phyloP scores from a whole-genome alignment of 202 grass and related monocot species.

The Digitaria exilis region DNA sequence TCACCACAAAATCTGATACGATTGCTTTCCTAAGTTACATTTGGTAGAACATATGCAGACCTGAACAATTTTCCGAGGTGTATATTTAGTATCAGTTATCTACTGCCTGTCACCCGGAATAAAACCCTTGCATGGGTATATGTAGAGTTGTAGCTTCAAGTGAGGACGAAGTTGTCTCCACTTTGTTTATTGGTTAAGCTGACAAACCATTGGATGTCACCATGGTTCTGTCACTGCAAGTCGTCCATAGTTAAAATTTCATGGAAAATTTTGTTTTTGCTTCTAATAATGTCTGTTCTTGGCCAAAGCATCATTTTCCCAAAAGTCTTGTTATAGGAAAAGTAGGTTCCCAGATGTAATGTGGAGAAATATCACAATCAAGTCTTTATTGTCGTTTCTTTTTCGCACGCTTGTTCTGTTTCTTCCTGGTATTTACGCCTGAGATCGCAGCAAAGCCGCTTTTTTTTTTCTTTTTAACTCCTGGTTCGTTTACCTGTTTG shows the following conservation, averaged over 20 bases:
- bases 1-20: conserved; percentile 82
- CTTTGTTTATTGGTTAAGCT: conserved; percentile 25
- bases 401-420: background rate
- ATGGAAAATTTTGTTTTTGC: conserved; percentile 37
- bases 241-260: background rate
- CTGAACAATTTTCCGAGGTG: conserved; percentile 34
- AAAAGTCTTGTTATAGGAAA: background rate
- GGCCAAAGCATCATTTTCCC: conserved; percentile 17
- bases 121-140: conserved; percentile 30
- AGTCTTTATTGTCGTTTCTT: conserved; percentile 12
- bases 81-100: conserved; percentile 36
- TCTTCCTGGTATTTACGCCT: background rate
- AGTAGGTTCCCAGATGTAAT: background rate
- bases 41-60: conserved; percentile 24
- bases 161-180: conserved; percentile 32
- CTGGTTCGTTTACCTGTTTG: background rate
- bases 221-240: conserved; percentile 28
- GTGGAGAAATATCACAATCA: background rate
- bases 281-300: conserved; percentile 15
- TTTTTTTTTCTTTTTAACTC: too few species aligned
- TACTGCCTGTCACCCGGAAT: conserved; percentile 41
- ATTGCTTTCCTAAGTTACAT: conserved; percentile 10
- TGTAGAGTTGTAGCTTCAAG: conserved; percentile 25
- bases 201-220: conserved; percentile 8
- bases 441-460: background rate